These are phyloP conservation scores for Kodamaea lidongshanica DNA, from an alignment of 805 yeast genomes.

Conservation along the genomic window DNA sequence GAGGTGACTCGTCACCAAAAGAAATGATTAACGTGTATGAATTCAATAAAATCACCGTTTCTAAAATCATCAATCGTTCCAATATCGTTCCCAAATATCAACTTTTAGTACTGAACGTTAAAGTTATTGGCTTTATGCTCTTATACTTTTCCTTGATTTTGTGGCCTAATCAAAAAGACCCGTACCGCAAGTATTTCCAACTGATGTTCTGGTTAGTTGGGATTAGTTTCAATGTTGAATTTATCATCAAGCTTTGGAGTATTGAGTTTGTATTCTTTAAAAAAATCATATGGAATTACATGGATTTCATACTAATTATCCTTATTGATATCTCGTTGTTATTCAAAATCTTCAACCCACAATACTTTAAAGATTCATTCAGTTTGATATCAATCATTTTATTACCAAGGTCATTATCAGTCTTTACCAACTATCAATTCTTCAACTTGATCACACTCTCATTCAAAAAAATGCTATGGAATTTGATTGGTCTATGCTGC, in stretches of 20 bases:
- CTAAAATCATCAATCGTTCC: conserved; percentile 25
- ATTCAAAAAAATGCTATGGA: conserved; percentile 46
- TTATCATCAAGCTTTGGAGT: conserved; percentile 35
- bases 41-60: conserved; percentile 27
- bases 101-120: conserved; percentile 33
- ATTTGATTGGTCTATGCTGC: conserved; percentile 43
- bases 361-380: conserved; percentile 27
- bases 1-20: conserved; percentile 11
- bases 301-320: conserved; percentile 38
- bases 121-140: conserved; percentile 24
- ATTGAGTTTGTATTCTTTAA: conserved; percentile 43
- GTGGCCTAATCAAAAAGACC: conserved; percentile 7
- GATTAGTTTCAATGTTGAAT: conserved; percentile 43
- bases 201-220: conserved; percentile 39
- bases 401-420: conserved; percentile 44
- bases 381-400: conserved; percentile 43
- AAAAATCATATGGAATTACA: conserved; percentile 48
- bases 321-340: conserved; percentile 32
- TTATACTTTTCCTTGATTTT: conserved; percentile 27
- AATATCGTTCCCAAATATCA: conserved; percentile 37
- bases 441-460: conserved; percentile 47
- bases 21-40: conserved; percentile 26
- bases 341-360: conserved; percentile 13
- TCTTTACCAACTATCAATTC: conserved; percentile 46
- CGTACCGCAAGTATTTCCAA: conserved; percentile 17